A percentile compares a stretch with the other conserved stretches of the same genome.
phyloP scores from a whole-genome alignment of 345 rosid species.

The Euclidium syriacum region DNA sequence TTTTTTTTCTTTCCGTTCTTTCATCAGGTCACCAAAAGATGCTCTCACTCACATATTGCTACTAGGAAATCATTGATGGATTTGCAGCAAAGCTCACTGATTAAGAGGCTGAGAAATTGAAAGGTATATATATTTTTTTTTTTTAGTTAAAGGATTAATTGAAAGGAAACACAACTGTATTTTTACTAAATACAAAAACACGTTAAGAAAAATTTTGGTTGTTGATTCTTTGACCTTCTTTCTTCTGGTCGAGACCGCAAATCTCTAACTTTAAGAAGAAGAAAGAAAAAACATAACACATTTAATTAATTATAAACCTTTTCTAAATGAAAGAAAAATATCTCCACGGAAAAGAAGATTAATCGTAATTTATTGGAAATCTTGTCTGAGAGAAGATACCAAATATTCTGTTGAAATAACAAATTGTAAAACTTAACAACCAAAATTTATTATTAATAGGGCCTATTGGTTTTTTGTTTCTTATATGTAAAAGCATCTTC shows the following conservation, averaged over 20 bases:
- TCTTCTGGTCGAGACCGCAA: no score
- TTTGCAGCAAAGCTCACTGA: constrained; percentile 19
- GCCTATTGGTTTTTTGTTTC: no score
- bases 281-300: not conserved
- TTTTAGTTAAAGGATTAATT: no score
- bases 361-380: not conserved
- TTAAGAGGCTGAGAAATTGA: constrained; percentile 17
- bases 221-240: not conserved
- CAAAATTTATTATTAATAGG: no score
- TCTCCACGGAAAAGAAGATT: not conserved
- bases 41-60: constrained; percentile 9
- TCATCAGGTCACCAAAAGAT: constrained; percentile 1
- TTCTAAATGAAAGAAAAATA: not conserved
- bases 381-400: not conserved
- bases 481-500: no score
- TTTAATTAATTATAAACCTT: no score
- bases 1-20: not conserved
- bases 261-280: no score
- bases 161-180: not conserved
- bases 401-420: not conserved
- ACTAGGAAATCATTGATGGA: not conserved
- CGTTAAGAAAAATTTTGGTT: not conserved
- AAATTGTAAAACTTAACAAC: not conserved
- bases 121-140: no score
- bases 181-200: not conserved